A percentile compares a stretch with the other conserved stretches of the same genome.
These are phyloP conservation scores for Leccinum ochraceum DNA, from an alignment of 768 basidiomycete species.

Conservation along the genomic window DNA sequence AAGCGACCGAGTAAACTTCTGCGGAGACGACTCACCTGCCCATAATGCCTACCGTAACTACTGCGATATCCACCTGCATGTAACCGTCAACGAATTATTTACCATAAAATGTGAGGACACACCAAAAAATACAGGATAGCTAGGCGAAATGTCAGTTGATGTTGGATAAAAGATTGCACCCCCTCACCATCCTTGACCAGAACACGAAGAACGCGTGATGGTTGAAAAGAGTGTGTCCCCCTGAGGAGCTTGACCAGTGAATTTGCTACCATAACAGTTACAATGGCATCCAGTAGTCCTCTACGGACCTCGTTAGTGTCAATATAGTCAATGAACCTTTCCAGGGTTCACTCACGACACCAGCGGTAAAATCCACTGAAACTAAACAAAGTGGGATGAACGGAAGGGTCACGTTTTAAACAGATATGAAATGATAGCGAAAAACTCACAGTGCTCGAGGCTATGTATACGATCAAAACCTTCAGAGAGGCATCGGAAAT, in stretches of 20 bases:
- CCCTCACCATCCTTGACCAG: conserved; percentile 16
- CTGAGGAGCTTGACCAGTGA: conserved; percentile 1
- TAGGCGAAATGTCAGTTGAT: not conserved
- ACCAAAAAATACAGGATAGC: conserved; percentile 2
- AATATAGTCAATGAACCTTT: not conserved
- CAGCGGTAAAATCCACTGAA: not conserved
- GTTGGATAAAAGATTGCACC: not conserved
- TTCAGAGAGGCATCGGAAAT: not conserved
- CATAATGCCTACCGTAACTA: not conserved
- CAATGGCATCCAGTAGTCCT: not conserved
- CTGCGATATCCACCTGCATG: not conserved
- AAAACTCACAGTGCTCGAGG: not conserved
- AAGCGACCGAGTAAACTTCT: not conserved
- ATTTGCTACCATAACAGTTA: not conserved
- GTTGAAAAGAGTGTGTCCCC: not conserved
- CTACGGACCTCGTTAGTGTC: not conserved
- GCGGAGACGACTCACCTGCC: conserved; percentile 7
- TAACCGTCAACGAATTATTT: not conserved
- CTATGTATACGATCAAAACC: not conserved
- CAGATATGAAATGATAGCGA: not conserved
- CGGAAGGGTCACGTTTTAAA: not conserved
- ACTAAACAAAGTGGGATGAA: not conserved
- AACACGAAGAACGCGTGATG: conserved; percentile 1
- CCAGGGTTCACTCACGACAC: not conserved
- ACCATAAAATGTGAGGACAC: not conserved